phyloP scores from a whole-genome alignment of 768 basidiomycete species.

The Lentinula raphanica region DNA sequence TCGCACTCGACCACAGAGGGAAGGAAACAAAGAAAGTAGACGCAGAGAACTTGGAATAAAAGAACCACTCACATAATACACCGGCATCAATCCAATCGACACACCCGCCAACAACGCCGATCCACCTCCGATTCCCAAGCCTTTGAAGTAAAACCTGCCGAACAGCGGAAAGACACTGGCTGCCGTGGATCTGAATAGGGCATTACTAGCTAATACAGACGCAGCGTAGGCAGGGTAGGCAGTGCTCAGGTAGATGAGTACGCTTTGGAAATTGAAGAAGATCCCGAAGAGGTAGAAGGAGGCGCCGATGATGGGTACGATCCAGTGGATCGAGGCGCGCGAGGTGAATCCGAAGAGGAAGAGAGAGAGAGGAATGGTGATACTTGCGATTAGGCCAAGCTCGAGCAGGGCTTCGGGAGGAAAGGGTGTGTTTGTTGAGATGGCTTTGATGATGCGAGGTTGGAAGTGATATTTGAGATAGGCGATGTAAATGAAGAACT shows the following conservation, averaged over 20 bases:
- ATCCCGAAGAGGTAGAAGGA: constrained; percentile 26
- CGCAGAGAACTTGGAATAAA: background rate
- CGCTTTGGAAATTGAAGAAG: constrained; percentile 25
- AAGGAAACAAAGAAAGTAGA: background rate
- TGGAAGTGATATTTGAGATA: constrained; percentile 19
- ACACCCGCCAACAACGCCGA: constrained; percentile 22
- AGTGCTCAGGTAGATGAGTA: constrained; percentile 24
- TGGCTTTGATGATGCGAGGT: constrained; percentile 13
- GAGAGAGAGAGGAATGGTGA: constrained; percentile 27
- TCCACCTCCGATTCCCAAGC: constrained; percentile 18
- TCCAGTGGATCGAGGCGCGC: constrained; percentile 25
- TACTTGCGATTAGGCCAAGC: constrained; percentile 24
- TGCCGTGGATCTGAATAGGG: constrained; percentile 25
- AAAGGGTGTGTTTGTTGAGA: constrained; percentile 8
- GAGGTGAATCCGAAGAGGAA: constrained; percentile 31
- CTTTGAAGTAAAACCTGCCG: background rate
- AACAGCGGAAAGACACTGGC: constrained; percentile 17
- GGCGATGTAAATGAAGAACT: constrained; percentile 17
- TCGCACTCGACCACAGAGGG: too few relatives aligned
- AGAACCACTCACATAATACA: constrained; percentile 15
- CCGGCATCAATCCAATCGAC: constrained; percentile 18
- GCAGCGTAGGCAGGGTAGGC: constrained; percentile 27
- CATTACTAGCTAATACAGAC: constrained; percentile 29
- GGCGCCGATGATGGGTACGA: constrained; percentile 28
- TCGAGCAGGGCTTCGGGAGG: constrained; percentile 27